Evolutionary conservation across 2,329 filamentous ascomycete genomes (phyloP), one percentile per base, ranked within the genome.

Genomic region (Penicillium sp.): DNA sequence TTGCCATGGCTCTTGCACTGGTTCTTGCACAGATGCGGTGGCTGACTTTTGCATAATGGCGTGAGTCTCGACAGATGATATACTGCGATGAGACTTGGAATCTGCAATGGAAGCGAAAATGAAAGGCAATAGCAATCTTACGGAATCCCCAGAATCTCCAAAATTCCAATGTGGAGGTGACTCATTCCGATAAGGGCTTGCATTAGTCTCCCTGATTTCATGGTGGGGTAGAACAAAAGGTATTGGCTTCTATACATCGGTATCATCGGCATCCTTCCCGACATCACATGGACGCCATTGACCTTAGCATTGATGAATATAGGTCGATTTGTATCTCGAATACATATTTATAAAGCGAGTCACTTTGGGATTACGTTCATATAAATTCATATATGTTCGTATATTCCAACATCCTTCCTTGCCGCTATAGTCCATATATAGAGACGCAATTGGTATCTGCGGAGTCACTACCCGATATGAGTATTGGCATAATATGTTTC

Each of bases 1-100:
- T 45, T 55, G 53, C 47, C 47, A 55, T 57, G 54, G 48, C 23
- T 53, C 21, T 40, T 39, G 53, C 8, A 10, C 40, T 27, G 29
- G 21, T 10, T 52, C 16, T 34, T 38, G 43, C 4, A 47, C 34
- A 36, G 54, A 36, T 19, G 23, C 2, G 11, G 33, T 29, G 11
- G 27, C 23, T 2, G 49, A 31, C 34, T 47, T 48, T 29, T 46
- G 27, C 43, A 53, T 45, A 5, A 4, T 43, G 11, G 23, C 5
- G 13, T 23, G 19, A 3, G 2, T 9, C 34, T 48, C 3, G 15
- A 38, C 1, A 13, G 33, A 38, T 15, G 39, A 31, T 23, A 10
- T 1, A 7, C 4, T 15, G 21, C 5, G 16, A 10, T 15, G 49
- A 23, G 11, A 43, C 13, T 27, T 11, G 4, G 5, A 8, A 25